Conservation (phyloP, 2,329 filamentous ascomycete genomes). For the Aspergillus neoniger region DNA sequence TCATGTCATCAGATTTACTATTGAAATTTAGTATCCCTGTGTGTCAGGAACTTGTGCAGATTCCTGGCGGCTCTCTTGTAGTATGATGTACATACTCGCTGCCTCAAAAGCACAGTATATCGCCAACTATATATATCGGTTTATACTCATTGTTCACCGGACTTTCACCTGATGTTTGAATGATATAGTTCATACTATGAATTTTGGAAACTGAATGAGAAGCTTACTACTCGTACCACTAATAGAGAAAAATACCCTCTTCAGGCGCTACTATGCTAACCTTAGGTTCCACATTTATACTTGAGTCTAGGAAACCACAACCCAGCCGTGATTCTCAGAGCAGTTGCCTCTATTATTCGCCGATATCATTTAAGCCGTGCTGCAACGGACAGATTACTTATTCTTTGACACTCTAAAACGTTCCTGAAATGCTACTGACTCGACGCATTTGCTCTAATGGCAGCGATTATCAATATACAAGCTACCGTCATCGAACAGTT, state of each 20-base stretch:
- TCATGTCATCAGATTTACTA: too few relatives aligned
- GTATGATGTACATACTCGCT: too few relatives aligned
- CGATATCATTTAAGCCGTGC: neutral
- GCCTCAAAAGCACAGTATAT: too few relatives aligned
- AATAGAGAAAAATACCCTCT: too few relatives aligned
- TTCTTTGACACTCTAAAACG: neutral
- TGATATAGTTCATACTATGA: too few relatives aligned
- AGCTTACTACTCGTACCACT: neutral
- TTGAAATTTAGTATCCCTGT: too few relatives aligned
- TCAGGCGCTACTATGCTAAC: neutral
- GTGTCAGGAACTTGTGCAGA: too few relatives aligned
- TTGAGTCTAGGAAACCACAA: neutral
- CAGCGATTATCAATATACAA: neutral
- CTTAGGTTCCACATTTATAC: neutral
- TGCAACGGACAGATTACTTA: neutral
- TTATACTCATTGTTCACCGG: too few relatives aligned
- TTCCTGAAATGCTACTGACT: neutral
- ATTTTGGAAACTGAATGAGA: too few relatives aligned
- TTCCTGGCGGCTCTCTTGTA: too few relatives aligned
- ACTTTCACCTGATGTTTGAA: too few relatives aligned
- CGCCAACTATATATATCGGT: too few relatives aligned
- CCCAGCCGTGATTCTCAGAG: neutral
- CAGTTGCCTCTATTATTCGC: neutral
- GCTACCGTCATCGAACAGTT: neutral
- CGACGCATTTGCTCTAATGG: neutral